Conservation (phyloP, 768 basidiomycete genomes). For the Mycena rosella region DNA sequence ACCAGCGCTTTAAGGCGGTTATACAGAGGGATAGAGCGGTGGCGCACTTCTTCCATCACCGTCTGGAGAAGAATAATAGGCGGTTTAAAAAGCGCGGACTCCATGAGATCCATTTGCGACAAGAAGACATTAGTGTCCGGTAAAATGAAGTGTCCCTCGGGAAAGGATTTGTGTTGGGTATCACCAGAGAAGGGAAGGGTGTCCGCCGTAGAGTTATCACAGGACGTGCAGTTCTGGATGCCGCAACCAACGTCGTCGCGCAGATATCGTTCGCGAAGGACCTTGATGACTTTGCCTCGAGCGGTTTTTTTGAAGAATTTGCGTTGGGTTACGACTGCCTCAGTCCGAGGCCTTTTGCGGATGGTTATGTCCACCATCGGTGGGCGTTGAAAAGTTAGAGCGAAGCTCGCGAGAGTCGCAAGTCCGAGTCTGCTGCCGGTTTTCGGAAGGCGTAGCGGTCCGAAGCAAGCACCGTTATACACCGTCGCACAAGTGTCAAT, state of each 20-base stretch:
- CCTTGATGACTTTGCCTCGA: slow-evolving; percentile 94
- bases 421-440: background rate
- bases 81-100: slow-evolving; percentile 77
- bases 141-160: slow-evolving; percentile 83
- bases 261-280: slow-evolving; percentile 93
- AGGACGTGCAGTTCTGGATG: slow-evolving; percentile 75
- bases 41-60: slow-evolving; percentile 95
- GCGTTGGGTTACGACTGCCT: slow-evolving; percentile 83
- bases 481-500: background rate
- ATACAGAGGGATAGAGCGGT: slow-evolving; percentile 91
- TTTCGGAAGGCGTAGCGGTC: background rate
- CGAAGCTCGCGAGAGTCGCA: background rate
- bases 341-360: slow-evolving; percentile 75
- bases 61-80: slow-evolving; percentile 95
- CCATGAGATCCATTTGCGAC: slow-evolving; percentile 96
- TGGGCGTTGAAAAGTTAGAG: too few relatives aligned
- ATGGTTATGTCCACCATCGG: slow-evolving; percentile 73
- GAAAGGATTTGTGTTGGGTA: slow-evolving; percentile 65
- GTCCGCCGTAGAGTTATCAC: slow-evolving; percentile 56
- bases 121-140: slow-evolving; percentile 97
- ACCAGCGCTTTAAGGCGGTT: slow-evolving; percentile 91
- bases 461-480: slow-evolving; percentile 2
- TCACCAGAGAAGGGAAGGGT: slow-evolving; percentile 73
- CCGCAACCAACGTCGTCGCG: slow-evolving; percentile 94
- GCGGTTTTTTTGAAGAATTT: slow-evolving; percentile 98